A percentile compares a stretch with the other conserved stretches of the same genome.
Conservation (phyloP, 2,329 filamentous ascomycete species). For the Allantophomopsis cytisporea region DNA sequence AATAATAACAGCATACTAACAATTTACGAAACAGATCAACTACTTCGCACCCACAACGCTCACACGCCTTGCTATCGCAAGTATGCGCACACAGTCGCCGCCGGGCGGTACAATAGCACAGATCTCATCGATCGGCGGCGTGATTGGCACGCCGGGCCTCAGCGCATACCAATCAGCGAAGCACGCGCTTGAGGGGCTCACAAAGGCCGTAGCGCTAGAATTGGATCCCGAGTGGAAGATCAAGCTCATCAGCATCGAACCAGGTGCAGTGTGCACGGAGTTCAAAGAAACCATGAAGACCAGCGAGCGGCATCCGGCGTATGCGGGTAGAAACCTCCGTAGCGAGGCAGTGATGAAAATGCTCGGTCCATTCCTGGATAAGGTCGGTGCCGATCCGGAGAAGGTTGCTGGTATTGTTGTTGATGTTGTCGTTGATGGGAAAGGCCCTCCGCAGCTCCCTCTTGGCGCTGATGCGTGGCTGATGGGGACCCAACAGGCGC, state of each 20-base stretch:
- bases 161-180: constrained; percentile 23
- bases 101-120: constrained; percentile 23
- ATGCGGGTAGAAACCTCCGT: not conserved
- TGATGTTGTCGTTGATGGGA: not conserved
- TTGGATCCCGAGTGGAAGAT: constrained; percentile 19
- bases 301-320: not conserved
- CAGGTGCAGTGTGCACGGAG: constrained; percentile 12
- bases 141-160: constrained; percentile 19
- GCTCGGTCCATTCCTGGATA: not conserved
- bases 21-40: not conserved
- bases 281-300: not conserved
- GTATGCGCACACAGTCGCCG: constrained; percentile 17
- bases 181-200: constrained; percentile 24
- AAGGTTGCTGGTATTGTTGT: not conserved
- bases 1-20: too few species aligned
- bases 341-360: not conserved
- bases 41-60: not conserved
- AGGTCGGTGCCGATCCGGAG: not conserved
- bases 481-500: not conserved
- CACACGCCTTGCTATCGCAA: constrained; percentile 12
- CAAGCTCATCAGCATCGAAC: constrained; percentile 22
- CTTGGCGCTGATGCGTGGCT: not conserved
- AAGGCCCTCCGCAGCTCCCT: not conserved
- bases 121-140: constrained; percentile 22
- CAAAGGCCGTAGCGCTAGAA: constrained; percentile 18